Base-by-base conservation (phyloP, 176 grass and related monocot genomes). In the Lolium perenne region DNA sequence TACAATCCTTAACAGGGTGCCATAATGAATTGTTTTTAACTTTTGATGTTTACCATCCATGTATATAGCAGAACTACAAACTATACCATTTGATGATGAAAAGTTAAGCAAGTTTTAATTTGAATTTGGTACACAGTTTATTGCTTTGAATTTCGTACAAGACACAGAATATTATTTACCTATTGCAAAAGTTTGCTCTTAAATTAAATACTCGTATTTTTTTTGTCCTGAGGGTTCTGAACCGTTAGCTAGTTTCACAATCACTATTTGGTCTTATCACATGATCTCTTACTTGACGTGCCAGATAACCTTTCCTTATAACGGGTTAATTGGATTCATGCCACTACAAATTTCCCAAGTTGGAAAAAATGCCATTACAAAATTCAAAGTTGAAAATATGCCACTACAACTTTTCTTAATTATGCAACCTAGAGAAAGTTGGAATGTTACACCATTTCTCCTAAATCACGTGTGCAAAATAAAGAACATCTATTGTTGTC, bases 341-440 rank as follows among this genome's bases (percentile, higher is more conserved):
- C 41, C 41, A 45, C 41, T 45, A 45, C 41, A 45, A 45, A 45
- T 45, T 45, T 45, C 41, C 7, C 41, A 45, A 45, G 41, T 45
- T 45, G 41, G 41, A 45, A 45, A 45, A 45, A 45, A 45, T 45
- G 41, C 7, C 41, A 45, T 45, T 45, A 45, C 41, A 45, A 45
- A 45, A 45, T 7, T 7, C 41, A 45, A 45, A 45, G 41, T 7
- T 45, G 5, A 8, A 45, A 45, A 45, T 45, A 45, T 45, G 41
- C 6, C 41, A 45, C 41, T 45, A 45, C 41, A 45, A 45, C 41
- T 45, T 45, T 45, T 2, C 41, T 35, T 35, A 35, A 35, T 35
- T 49, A 49, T 73, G 56, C 49, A 58, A 58, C 80, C 57, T 83
- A 49, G 50, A 16, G 20, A 77, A 72, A 64, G 46, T 25, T 90